phyloP scores from a whole-genome alignment of 768 basidiomycete genomes.

The Coprinellus micaceus region DNA sequence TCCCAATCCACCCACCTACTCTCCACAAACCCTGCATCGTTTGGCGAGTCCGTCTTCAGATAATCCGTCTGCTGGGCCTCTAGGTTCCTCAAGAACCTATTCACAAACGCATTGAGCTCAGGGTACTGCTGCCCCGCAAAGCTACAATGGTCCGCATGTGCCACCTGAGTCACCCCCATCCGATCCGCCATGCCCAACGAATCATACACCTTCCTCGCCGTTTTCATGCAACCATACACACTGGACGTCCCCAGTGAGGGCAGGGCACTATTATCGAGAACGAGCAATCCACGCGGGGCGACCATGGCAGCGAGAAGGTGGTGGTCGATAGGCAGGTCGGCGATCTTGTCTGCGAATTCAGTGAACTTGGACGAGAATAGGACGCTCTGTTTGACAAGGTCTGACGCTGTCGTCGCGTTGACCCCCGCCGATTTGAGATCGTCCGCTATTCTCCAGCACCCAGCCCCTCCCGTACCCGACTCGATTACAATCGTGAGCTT shows the following conservation, averaged over 20 bases:
- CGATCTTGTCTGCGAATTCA: slow-evolving; percentile 39
- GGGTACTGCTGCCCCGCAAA: slow-evolving; percentile 44
- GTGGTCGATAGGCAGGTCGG: slow-evolving; percentile 51
- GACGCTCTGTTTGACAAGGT: slow-evolving; percentile 52
- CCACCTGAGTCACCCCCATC: slow-evolving; percentile 50
- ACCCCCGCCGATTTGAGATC: slow-evolving; percentile 37
- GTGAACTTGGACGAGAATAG: slow-evolving; percentile 52
- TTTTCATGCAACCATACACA: slow-evolving; percentile 43
- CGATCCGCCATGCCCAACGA: slow-evolving; percentile 40
- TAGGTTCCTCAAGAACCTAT: slow-evolving; percentile 44
- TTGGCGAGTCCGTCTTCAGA: slow-evolving; percentile 36
- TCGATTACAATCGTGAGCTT: slow-evolving; percentile 55
- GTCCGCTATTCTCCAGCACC: slow-evolving; percentile 53
- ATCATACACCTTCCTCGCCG: slow-evolving; percentile 44
- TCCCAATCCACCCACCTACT: slow-evolving; percentile 46
- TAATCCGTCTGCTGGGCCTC: slow-evolving; percentile 42
- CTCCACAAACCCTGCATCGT: slow-evolving; percentile 34
- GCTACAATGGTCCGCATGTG: slow-evolving; percentile 47
- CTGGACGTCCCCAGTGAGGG: slow-evolving; percentile 48
- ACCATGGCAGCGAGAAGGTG: slow-evolving; percentile 49
- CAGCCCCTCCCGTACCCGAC: slow-evolving; percentile 53
- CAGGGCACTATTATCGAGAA: slow-evolving; percentile 49
- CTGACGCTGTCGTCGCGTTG: slow-evolving; percentile 45
- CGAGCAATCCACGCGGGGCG: slow-evolving; percentile 47
- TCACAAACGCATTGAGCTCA: slow-evolving; percentile 46